These are phyloP conservation scores for Hirsutella minnesotensis DNA, from an alignment of 2,329 filamentous ascomycete species.

Conservation along the genomic window DNA sequence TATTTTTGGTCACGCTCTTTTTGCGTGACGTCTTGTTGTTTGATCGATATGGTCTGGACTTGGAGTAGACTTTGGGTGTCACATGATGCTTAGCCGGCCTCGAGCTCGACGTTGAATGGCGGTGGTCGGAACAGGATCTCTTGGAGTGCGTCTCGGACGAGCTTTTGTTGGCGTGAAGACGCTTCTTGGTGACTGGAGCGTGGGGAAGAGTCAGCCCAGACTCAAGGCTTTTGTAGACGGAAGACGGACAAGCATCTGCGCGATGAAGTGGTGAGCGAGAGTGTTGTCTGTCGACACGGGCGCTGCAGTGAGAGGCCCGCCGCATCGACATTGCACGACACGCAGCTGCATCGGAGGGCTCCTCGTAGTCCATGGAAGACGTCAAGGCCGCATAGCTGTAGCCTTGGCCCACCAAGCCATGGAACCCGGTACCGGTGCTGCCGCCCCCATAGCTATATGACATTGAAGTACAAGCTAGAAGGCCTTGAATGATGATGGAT, in stretches of 20 bases:
- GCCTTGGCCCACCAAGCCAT: not conserved
- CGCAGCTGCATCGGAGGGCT: not conserved
- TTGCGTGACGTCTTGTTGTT: not conserved
- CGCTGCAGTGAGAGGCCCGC: not conserved
- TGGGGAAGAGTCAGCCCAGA: not conserved
- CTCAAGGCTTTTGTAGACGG: not conserved
- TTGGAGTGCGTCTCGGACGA: not conserved
- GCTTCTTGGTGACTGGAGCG: not conserved
- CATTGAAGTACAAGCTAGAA: not conserved
- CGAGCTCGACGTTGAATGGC: not conserved
- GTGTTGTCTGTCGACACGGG: not conserved
- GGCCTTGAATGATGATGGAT: no score
- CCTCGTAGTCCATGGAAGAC: not conserved
- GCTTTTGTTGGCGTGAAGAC: not conserved
- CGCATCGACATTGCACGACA: not conserved
- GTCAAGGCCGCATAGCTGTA: constrained; percentile 4
- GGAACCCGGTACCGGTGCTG: not conserved
- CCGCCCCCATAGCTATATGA: not conserved
- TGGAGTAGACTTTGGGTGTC: not conserved
- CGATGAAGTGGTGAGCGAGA: not conserved
- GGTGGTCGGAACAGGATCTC: not conserved
- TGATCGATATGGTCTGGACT: not conserved
- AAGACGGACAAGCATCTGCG: not conserved
- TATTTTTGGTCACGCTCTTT: not conserved
- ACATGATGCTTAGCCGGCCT: not conserved